Conservation (phyloP, 2,329 filamentous ascomycete species). For the Aulographum hederae region DNA sequence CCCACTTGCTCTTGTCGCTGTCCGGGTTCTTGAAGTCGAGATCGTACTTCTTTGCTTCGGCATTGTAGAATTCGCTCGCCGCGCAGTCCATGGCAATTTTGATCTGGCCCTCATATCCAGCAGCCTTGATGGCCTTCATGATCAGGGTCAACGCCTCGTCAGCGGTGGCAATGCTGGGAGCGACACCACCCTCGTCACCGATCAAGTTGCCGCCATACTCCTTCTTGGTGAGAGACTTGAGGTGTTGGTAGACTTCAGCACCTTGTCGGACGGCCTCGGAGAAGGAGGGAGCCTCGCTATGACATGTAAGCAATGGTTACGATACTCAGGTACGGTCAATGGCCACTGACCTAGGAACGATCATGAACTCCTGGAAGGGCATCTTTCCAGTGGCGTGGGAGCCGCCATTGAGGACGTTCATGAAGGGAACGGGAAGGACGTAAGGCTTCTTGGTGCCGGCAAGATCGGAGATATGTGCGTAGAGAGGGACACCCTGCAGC, state of each 20-base stretch:
- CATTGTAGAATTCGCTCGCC: conserved; percentile 98
- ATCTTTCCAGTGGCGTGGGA: conserved; percentile 92
- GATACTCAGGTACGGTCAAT: conserved; percentile 1
- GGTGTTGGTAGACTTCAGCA: conserved; percentile 93
- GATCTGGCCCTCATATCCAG: conserved; percentile 89
- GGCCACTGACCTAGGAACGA: conserved; percentile 29
- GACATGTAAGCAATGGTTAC: conserved; percentile 8
- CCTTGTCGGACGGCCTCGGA: conserved; percentile 92
- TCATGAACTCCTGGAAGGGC: conserved; percentile 41
- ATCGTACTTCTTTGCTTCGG: conserved; percentile 95
- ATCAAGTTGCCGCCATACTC: conserved; percentile 99
- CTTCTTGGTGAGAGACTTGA: conserved; percentile 96
- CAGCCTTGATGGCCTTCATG: conserved; percentile 79
- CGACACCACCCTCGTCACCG: conserved; percentile 98
- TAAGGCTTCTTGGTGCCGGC: conserved; percentile 34
- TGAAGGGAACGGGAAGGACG: conserved; percentile 38
- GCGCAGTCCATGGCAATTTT: conserved; percentile 99
- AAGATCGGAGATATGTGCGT: conserved; percentile 37
- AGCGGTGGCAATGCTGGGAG: conserved; percentile 92
- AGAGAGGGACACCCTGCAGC: conserved; percentile 30
- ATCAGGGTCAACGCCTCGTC: conserved; percentile 96
- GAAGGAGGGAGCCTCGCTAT: conserved; percentile 69
- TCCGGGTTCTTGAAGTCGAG: conserved; percentile 99
- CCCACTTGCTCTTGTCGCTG: conserved; percentile 88
- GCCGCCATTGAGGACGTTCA: conserved; percentile 46